Percentiles rank a stretch among this genome's conserved stretches.
phyloP scores from a whole-genome alignment of 305 asterid genomes.

The Rubia tinctorum region DNA sequence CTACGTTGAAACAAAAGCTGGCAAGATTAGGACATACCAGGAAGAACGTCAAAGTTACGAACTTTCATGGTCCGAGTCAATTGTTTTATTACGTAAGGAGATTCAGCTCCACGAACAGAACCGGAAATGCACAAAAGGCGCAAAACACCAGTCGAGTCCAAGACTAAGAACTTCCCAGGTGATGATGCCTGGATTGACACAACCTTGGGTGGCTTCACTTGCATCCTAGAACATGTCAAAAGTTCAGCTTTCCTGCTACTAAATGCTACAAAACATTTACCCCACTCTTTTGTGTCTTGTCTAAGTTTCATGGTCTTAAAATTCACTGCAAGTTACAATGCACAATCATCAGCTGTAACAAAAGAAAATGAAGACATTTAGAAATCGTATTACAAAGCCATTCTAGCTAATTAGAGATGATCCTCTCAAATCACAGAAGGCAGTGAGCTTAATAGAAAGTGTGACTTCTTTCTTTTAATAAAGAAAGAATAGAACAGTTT shows the following conservation, averaged over 20 bases:
- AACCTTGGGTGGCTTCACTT: slow-evolving; percentile 53
- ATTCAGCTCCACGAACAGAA: slow-evolving; percentile 46
- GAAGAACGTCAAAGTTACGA: slow-evolving; percentile 53
- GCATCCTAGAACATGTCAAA: slow-evolving; percentile 30
- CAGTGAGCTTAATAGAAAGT: not conserved
- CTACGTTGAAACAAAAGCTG: not conserved
- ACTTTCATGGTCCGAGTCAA: slow-evolving; percentile 57
- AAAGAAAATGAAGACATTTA: slow-evolving; percentile 33
- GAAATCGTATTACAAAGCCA: slow-evolving; percentile 21
- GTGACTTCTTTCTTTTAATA: not conserved
- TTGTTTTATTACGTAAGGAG: slow-evolving; percentile 41
- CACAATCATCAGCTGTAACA: slow-evolving; percentile 65
- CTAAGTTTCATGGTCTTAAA: slow-evolving; percentile 56
- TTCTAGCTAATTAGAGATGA: slow-evolving; percentile 10
- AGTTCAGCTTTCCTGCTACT: slow-evolving; percentile 36
- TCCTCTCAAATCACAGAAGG: not conserved
- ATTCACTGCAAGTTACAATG: slow-evolving; percentile 72
- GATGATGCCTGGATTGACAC: slow-evolving; percentile 62
- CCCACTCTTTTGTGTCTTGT: slow-evolving; percentile 58
- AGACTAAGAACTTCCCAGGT: slow-evolving; percentile 47
- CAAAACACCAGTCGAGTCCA: slow-evolving; percentile 71
- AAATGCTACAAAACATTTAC: slow-evolving; percentile 58
- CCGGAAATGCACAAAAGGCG: slow-evolving; percentile 48
- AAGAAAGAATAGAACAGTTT: not conserved
- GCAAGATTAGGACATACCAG: slow-evolving; percentile 53